Base-by-base conservation (phyloP, 495 filamentous ascomycete species). In the Massariosphaeria phaeospora region DNA sequence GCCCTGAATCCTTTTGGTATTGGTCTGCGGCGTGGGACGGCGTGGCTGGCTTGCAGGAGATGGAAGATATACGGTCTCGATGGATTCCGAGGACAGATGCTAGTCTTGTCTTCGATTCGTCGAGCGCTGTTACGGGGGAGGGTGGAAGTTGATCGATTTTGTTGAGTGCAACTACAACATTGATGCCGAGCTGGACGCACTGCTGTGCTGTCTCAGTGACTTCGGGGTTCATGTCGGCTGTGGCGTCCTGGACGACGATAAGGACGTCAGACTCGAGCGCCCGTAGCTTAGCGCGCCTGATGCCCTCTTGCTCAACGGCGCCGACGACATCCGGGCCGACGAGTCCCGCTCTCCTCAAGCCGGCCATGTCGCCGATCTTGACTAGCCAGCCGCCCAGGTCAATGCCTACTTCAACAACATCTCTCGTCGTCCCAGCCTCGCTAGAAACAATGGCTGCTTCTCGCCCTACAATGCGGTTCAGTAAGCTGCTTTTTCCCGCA, bases 391-490 rank as follows among this genome's bases (percentile, higher is more conserved):
- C 93, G 0, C 85, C 83, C 35, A 98, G 76, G 70, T 98, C 94
- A 12, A 98, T 76, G 18, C 87, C 87, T 0, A 94, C 84, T 69
- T 97, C 93, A 15, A 98, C 84, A 24, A 97, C 84, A 76, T 97
- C 94, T 31, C 93, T 73, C 1, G 93, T 98, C 0, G 93, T 98
- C 0, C 93, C 93, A 26, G 87, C 88, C 66, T 97, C 91, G 0
- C 79, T 74, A 38, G 89, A 95, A 2, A 97, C 94, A 66, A 98
- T 98, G 17, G 88, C 89, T 0, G 93, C 94, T 64, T 98, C 91
- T 43, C 91, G 75, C 2, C 91, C 91, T n/a, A 95, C 88, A 57
- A 98, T 76, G 45, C 79, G 74, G 70, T 98, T 98, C 64, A 98
- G 79, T 50, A 98, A 71, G 1, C 88, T 94, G 64, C 91, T 96